phyloP scores from a whole-genome alignment of 331 rosid species.

The Dryas integrifolia region DNA sequence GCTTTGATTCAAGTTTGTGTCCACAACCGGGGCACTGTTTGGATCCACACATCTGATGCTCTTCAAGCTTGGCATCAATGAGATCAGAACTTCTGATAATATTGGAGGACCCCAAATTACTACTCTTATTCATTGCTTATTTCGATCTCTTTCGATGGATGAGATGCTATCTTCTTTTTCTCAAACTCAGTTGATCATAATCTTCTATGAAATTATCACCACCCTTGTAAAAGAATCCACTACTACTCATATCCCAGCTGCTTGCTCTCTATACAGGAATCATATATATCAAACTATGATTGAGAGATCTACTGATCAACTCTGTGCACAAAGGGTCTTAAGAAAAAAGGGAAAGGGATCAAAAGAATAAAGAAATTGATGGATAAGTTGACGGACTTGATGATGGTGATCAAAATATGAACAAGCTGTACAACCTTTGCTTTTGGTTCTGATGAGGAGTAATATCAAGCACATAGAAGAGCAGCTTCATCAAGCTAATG shows the following conservation, averaged over 20 bases:
- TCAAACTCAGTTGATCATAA: slow-evolving; percentile 19
- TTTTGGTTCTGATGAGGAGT: neutral
- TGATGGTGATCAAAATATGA: neutral
- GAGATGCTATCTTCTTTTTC: slow-evolving; percentile 32
- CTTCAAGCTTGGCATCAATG: slow-evolving; percentile 95
- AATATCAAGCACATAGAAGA: neutral
- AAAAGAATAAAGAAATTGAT: neutral
- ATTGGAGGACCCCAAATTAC: slow-evolving; percentile 39
- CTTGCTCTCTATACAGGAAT: slow-evolving; percentile 15
- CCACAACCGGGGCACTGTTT: slow-evolving; percentile 98
- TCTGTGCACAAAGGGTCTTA: slow-evolving; percentile 13
- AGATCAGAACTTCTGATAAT: slow-evolving; percentile 75
- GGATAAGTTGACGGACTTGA: neutral
- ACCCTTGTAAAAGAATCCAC: slow-evolving; percentile 35
- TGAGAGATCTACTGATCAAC: slow-evolving; percentile 8
- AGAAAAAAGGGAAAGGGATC: neutral
- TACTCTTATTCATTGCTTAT: slow-evolving; percentile 47
- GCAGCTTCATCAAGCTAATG: slow-evolving; percentile 14
- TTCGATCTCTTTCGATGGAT: neutral
- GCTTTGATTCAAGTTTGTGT: slow-evolving; percentile 77
- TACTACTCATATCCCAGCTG: slow-evolving; percentile 43
- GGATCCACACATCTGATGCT: slow-evolving; percentile 91
- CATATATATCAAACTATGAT: neutral
- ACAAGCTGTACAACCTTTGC: neutral
- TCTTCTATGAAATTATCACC: slow-evolving; percentile 26